These are phyloP conservation scores for Diplodia intermedia DNA, from an alignment of 2,329 filamentous ascomycete genomes.

Conservation along the genomic window DNA sequence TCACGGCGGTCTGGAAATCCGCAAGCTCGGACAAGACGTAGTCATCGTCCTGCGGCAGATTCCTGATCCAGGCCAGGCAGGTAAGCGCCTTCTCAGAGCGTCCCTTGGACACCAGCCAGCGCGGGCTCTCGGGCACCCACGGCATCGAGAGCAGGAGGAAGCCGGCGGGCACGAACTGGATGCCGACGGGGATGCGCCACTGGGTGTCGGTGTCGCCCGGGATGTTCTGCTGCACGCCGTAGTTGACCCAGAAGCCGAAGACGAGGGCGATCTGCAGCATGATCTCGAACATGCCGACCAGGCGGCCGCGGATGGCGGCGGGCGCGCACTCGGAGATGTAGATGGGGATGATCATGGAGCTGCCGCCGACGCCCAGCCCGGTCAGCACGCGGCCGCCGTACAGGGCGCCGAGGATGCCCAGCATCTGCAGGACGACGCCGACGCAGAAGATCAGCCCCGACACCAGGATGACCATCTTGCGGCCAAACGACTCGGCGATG, in stretches of 20 bases:
- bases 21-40: slow-evolving; percentile 47
- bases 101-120: slow-evolving; percentile 71
- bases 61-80: slow-evolving; percentile 64
- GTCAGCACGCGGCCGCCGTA: slow-evolving; percentile 65
- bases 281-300: slow-evolving; percentile 60
- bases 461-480: slow-evolving; percentile 62
- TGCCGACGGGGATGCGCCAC: slow-evolving; percentile 62
- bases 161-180: slow-evolving; percentile 69
- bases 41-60: slow-evolving; percentile 51
- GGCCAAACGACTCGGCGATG: slow-evolving; percentile 63
- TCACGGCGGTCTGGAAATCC: slow-evolving; percentile 49
- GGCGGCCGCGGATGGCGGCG: slow-evolving; percentile 63
- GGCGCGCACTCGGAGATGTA: slow-evolving; percentile 69
- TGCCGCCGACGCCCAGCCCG: slow-evolving; percentile 59
- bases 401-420: slow-evolving; percentile 62
- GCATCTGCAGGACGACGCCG: slow-evolving; percentile 67
- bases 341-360: slow-evolving; percentile 65
- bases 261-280: slow-evolving; percentile 53
- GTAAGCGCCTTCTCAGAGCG: slow-evolving; percentile 69
- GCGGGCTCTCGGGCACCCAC: slow-evolving; percentile 69
- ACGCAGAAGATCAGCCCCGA: slow-evolving; percentile 64
- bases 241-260: slow-evolving; percentile 63
- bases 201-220: slow-evolving; percentile 7
- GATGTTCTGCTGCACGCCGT: slow-evolving; percentile 61
- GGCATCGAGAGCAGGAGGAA: slow-evolving; percentile 67